A percentile compares a stretch with the other conserved stretches of the same genome.
Conservation (phyloP, 2,329 filamentous ascomycete genomes). For the Microsporum canis region DNA sequence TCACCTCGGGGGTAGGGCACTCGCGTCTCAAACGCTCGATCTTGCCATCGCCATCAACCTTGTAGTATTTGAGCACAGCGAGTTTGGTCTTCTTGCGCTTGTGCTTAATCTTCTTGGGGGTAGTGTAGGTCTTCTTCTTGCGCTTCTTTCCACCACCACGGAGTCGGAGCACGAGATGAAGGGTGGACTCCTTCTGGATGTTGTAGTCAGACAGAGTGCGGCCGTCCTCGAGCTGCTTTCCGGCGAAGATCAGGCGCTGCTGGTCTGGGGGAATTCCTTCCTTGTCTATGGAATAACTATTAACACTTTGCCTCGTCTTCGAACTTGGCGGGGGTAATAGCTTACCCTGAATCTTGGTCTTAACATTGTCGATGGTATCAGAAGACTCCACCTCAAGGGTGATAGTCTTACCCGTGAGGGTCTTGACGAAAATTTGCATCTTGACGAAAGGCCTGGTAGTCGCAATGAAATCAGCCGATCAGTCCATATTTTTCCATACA, state of each 20-base stretch:
- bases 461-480: not conserved
- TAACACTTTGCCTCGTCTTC: not conserved
- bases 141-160: constrained; percentile 99
- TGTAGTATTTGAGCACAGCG: constrained; percentile 99
- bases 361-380: constrained; percentile 99
- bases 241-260: constrained; percentile 98
- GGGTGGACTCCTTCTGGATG: constrained; percentile 99
- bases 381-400: constrained; percentile 99
- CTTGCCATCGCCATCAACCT: constrained; percentile 99
- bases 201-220: constrained; percentile 99
- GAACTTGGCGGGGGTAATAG: not conserved
- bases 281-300: constrained; percentile 65
- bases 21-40: constrained; percentile 98
- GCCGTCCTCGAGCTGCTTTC: constrained; percentile 99
- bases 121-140: constrained; percentile 99
- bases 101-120: constrained; percentile 99
- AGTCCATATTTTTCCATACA: not conserved
- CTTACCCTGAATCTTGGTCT: constrained; percentile 78
- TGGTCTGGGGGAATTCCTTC: constrained; percentile 98
- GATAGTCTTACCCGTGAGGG: constrained; percentile 98
- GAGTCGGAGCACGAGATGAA: constrained; percentile 94
- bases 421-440: constrained; percentile 49
- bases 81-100: constrained; percentile 99
- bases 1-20: constrained; percentile 82
- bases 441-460: constrained; percentile 35